Evolutionary conservation across 73 alveolate genomes (phyloP).

Genomic region (Stentor roeselii): DNA sequence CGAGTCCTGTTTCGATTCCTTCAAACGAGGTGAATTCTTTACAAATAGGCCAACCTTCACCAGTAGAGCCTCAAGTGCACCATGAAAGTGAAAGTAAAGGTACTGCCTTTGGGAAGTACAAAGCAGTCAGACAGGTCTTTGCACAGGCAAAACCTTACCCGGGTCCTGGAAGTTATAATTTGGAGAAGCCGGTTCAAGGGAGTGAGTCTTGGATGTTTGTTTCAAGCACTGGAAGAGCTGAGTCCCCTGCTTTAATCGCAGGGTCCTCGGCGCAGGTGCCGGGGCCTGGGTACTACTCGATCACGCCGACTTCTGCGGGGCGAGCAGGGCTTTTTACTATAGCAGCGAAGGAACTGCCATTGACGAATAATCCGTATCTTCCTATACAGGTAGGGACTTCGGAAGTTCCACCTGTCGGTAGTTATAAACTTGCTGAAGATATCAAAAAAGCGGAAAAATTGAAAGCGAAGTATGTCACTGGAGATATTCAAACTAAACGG

Average conservation of each 20-base stretch:
- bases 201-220: neutral
- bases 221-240: neutral
- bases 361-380: neutral
- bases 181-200: neutral
- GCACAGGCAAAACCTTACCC: neutral
- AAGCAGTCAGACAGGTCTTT: neutral
- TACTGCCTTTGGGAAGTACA: neutral
- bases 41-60: neutral
- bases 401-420: slow-evolving; percentile 14
- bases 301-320: neutral
- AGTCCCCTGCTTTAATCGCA: too few relatives aligned
- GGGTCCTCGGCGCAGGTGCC: neutral
- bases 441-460: neutral
- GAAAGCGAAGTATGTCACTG: neutral
- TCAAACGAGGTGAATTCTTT: neutral
- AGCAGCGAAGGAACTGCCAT: neutral
- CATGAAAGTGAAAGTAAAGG: neutral
- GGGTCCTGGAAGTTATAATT: neutral
- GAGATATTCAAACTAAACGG: neutral
- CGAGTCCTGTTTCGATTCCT: slow-evolving; percentile 19
- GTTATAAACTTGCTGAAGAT: neutral
- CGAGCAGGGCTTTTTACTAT: neutral
- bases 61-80: neutral
- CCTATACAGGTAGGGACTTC: neutral
- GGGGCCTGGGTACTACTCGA: slow-evolving; percentile 1